These are phyloP conservation scores for Salix udensis DNA, from an alignment of 345 rosid species.

Conservation along the genomic window DNA sequence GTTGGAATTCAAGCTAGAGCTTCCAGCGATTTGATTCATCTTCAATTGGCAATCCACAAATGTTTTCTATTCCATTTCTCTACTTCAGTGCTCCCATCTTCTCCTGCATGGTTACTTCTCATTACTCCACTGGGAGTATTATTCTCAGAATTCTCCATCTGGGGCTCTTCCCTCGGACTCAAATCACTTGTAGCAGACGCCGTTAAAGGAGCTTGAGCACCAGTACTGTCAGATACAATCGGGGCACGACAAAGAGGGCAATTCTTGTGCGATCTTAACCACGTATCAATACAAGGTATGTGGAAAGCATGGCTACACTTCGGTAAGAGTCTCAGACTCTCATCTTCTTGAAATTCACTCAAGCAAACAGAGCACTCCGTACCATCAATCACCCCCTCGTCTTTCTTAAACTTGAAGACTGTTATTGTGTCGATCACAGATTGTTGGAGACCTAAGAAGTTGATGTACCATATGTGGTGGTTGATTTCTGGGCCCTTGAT, in stretches of 20 bases:
- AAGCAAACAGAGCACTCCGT: slow-evolving; percentile 89
- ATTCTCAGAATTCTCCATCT: slow-evolving; percentile 18
- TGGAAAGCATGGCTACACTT: slow-evolving; percentile 89
- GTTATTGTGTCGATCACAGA: slow-evolving; percentile 55
- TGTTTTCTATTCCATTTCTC: slow-evolving; percentile 5
- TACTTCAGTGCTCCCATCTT: slow-evolving; percentile 19
- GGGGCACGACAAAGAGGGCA: slow-evolving; percentile 87
- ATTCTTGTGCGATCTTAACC: slow-evolving; percentile 74
- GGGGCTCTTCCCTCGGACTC: slow-evolving; percentile 19
- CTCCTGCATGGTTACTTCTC: background rate
- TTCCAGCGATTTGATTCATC: slow-evolving; percentile 5
- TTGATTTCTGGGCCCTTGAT: slow-evolving; percentile 31
- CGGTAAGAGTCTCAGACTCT: slow-evolving; percentile 57
- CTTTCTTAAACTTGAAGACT: slow-evolving; percentile 46
- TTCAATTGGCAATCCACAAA: background rate
- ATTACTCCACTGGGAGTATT: background rate
- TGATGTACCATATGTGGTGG: slow-evolving; percentile 64
- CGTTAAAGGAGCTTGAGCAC: slow-evolving; percentile 8
- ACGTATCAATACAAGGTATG: slow-evolving; percentile 66
- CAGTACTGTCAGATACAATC: slow-evolving; percentile 20
- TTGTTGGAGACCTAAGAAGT: slow-evolving; percentile 57
- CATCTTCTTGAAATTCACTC: slow-evolving; percentile 63
- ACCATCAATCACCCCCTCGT: slow-evolving; percentile 52
- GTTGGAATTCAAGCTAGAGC: slow-evolving; percentile 9
- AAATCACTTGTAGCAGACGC: slow-evolving; percentile 13